phyloP scores from a whole-genome alignment of 169 alveolate genomes.

The Fabrea salina region DNA sequence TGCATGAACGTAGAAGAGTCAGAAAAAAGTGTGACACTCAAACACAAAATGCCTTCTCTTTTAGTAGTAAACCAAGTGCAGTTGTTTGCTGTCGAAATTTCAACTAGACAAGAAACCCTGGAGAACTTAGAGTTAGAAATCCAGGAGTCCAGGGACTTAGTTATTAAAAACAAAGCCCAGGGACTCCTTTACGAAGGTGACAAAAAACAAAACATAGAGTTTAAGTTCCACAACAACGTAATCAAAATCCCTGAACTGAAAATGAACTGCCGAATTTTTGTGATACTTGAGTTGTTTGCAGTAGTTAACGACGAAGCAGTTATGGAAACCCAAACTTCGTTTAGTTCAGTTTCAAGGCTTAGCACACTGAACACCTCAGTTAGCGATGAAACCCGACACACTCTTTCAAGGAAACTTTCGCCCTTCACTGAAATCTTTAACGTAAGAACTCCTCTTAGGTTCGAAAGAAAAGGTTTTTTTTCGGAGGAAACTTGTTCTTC shows the following conservation, averaged over 20 bases:
- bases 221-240: not conserved
- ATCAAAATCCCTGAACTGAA: not conserved
- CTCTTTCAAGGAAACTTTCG: not conserved
- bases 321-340: not conserved
- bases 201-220: not conserved
- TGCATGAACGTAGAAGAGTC: not conserved
- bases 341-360: not conserved
- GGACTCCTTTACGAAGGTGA: not conserved
- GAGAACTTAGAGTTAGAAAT: not conserved
- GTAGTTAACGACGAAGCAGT: not conserved
- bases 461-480: not conserved
- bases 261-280: not conserved
- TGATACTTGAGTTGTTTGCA: not conserved
- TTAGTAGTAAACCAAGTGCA: constrained; percentile 3
- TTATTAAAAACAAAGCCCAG: not conserved
- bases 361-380: not conserved
- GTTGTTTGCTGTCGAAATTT: constrained; percentile 10
- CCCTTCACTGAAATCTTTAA: not conserved
- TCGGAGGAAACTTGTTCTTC: not conserved
- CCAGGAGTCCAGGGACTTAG: not conserved
- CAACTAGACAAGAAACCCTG: not conserved
- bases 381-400: not conserved
- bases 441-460: not conserved
- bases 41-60: constrained; percentile 23
- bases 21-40: not conserved